These are phyloP conservation scores for Colletotrichum musicola DNA, from an alignment of 2,329 filamentous ascomycete species.

Conservation along the genomic window DNA sequence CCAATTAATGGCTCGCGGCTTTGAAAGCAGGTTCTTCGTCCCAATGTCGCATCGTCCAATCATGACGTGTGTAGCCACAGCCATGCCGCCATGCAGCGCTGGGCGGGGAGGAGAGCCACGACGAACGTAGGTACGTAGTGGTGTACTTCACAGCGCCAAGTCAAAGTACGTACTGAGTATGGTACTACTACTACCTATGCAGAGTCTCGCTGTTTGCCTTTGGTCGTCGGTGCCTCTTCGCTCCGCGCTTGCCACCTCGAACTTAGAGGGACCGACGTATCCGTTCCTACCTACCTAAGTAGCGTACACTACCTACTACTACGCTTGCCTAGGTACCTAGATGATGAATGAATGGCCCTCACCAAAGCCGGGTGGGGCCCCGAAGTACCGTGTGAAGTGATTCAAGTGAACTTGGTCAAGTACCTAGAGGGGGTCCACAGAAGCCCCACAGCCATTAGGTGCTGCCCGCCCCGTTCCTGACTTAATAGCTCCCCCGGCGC, in stretches of 20 bases:
- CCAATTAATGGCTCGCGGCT: slow-evolving; percentile 19
- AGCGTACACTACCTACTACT: neutral
- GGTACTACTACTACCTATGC: too few relatives aligned
- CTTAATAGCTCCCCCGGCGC: slow-evolving; percentile 21
- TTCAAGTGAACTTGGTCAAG: neutral
- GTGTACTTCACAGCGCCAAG: too few relatives aligned
- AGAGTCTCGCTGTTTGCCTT: too few relatives aligned
- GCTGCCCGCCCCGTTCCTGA: slow-evolving; percentile 27
- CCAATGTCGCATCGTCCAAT: slow-evolving; percentile 31
- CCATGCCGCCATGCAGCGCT: neutral
- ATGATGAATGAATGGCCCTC: too few relatives aligned
- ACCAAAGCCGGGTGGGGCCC: neutral
- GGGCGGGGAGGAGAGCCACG: slow-evolving; percentile 1
- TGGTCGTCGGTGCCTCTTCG: too few relatives aligned
- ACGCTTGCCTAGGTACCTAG: too few relatives aligned
- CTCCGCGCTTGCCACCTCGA: too few relatives aligned
- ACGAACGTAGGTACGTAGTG: neutral
- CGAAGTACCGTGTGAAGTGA: too few relatives aligned
- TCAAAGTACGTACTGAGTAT: too few relatives aligned
- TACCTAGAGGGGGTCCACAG: neutral
- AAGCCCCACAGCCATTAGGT: neutral
- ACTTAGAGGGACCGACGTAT: too few relatives aligned
- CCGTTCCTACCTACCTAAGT: neutral
- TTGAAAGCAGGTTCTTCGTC: slow-evolving; percentile 19
- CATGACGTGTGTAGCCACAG: slow-evolving; percentile 18